phyloP scores from a whole-genome alignment of 345 rosid genomes.

The Carallia brachiata region DNA sequence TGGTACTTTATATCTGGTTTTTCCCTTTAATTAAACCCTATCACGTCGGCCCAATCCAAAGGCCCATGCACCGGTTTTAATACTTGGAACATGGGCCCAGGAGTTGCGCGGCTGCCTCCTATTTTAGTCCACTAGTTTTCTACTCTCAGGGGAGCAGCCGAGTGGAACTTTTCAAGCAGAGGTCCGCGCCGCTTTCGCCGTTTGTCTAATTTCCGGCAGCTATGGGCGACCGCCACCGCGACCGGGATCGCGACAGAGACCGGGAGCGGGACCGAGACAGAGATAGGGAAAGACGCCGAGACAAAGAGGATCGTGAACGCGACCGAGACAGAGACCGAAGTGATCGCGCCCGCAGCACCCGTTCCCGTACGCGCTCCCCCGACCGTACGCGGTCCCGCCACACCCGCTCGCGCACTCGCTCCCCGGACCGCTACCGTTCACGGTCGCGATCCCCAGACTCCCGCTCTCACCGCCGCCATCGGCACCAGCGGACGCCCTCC shows the following conservation, averaged over 20 bases:
- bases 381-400: constrained; percentile 45
- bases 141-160: too few species aligned
- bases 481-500: constrained; percentile 58
- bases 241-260: constrained; percentile 26
- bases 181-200: too few species aligned
- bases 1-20: too few species aligned
- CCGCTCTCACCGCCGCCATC: constrained; percentile 47
- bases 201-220: not conserved
- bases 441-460: constrained; percentile 60
- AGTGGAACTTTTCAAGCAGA: too few species aligned
- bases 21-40: too few species aligned
- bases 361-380: constrained; percentile 59
- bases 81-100: too few species aligned
- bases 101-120: too few species aligned
- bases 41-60: too few species aligned
- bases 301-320: constrained; percentile 41
- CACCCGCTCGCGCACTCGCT: constrained; percentile 55
- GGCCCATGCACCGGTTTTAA: too few species aligned
- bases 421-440: constrained; percentile 48
- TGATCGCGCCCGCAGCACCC: constrained; percentile 56
- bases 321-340: constrained; percentile 39
- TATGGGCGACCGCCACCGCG: constrained; percentile 37
- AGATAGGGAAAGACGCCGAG: constrained; percentile 11
- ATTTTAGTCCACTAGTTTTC: too few species aligned
- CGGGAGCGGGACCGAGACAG: constrained; percentile 8